phyloP scores from a whole-genome alignment of 2,329 filamentous ascomycete genomes.

The Talaromyces islandicus region DNA sequence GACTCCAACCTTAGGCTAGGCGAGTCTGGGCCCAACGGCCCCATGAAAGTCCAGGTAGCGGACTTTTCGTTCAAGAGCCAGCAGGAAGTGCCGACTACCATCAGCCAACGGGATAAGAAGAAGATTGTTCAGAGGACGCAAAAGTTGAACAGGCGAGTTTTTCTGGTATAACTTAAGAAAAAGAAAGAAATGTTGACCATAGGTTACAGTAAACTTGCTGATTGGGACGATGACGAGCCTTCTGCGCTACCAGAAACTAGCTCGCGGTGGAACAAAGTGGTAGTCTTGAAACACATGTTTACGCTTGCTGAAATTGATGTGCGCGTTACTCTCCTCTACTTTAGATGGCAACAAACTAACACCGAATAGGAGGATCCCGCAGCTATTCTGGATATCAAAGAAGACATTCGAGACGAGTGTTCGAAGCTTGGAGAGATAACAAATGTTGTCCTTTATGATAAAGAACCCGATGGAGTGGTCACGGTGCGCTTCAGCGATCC shows the following conservation, averaged over 20 bases:
- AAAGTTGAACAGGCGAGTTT: conserved; percentile 63
- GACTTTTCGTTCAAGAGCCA: conserved; percentile 90
- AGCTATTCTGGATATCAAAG: conserved; percentile 82
- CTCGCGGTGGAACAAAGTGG: conserved; percentile 66
- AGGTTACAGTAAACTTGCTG: conserved; percentile 66
- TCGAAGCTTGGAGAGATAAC: conserved; percentile 80
- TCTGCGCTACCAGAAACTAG: conserved; percentile 51
- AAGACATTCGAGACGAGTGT: conserved; percentile 89
- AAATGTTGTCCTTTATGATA: conserved; percentile 85
- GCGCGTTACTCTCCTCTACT: not conserved
- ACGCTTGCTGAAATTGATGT: conserved; percentile 72
- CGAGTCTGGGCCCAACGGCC: conserved; percentile 47
- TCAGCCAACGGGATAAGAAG: conserved; percentile 64
- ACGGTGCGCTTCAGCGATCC: conserved; percentile 73
- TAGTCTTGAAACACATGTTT: conserved; percentile 91
- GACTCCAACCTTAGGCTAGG: conserved; percentile 65
- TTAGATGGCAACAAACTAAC: conserved; percentile 13
- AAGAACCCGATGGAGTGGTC: conserved; percentile 76
- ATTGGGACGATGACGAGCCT: conserved; percentile 90
- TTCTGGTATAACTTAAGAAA: not conserved
- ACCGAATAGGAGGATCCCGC: conserved; percentile 62
- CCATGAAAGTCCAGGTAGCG: conserved; percentile 75
- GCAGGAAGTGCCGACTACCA: conserved; percentile 55
- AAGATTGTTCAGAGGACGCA: conserved; percentile 90
- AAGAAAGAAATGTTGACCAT: conserved; percentile 13